phyloP scores from a whole-genome alignment of 176 grass and related monocot species.

The Aegilops tauschii region DNA sequence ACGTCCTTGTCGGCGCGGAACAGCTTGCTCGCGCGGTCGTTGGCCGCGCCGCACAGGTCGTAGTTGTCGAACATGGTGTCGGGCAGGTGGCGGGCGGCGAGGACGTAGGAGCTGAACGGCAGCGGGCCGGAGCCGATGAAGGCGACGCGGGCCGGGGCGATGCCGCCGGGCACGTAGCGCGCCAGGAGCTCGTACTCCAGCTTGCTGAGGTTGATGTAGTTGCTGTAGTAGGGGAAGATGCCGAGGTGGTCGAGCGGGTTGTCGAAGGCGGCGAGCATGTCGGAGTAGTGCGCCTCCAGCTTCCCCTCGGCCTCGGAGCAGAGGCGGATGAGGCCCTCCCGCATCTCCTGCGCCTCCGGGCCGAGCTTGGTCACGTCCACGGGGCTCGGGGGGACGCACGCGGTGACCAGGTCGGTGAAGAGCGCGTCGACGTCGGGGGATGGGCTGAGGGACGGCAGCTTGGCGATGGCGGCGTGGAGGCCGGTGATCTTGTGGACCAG shows the following conservation, averaged over 20 bases:
- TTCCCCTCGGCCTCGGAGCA: constrained; percentile 67
- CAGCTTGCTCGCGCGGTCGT: constrained; percentile 48
- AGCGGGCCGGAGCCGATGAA: constrained; percentile 64
- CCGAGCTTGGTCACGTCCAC: constrained; percentile 63
- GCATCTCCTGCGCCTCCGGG: constrained; percentile 42
- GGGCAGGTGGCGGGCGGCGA: constrained; percentile 42
- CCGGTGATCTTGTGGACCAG: constrained; percentile 52
- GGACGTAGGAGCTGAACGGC: constrained; percentile 57
- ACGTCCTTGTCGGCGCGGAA: constrained; percentile 47
- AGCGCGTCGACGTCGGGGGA: constrained; percentile 50
- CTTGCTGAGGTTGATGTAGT: constrained; percentile 75
- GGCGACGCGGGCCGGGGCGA: constrained; percentile 27
- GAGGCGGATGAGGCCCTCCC: constrained; percentile 50
- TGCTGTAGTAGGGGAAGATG: constrained; percentile 69
- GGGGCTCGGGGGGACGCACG: constrained; percentile 54
- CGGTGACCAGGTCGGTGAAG: constrained; percentile 66
- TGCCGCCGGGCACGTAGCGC: constrained; percentile 23
- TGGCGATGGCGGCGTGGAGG: constrained; percentile 44
- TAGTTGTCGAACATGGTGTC: constrained; percentile 48
- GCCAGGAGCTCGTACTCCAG: constrained; percentile 62
- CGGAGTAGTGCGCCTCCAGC: constrained; percentile 68
- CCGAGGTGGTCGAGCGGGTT: constrained; percentile 69
- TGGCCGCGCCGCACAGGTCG: constrained; percentile 43
- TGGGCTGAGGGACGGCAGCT: constrained; percentile 57
- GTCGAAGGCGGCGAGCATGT: constrained; percentile 53